Evolutionary conservation across 2,329 filamentous ascomycete genomes (phyloP).

Genomic region (Talaromyces atroroseus): DNA sequence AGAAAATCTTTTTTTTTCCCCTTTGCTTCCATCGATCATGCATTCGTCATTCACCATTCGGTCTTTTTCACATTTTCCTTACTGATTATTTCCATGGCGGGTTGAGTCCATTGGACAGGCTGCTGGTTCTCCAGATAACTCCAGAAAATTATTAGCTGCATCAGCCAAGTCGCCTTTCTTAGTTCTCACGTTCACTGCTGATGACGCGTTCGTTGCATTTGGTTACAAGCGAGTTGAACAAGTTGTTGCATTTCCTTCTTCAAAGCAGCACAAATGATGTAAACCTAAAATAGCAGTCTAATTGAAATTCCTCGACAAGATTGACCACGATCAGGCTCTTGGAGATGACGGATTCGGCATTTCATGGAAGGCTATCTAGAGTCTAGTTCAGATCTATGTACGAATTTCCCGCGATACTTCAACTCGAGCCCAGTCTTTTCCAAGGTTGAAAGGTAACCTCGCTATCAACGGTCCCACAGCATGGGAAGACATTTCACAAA

Average conservation of each 20-base stretch:
- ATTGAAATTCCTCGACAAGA: background rate
- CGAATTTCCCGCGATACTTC: too few relatives aligned
- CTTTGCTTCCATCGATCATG: background rate
- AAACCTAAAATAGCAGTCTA: background rate
- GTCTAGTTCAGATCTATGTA: too few relatives aligned
- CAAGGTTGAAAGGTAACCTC: too few relatives aligned
- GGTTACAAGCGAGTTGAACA: slow-evolving; percentile 7
- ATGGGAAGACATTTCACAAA: too few relatives aligned
- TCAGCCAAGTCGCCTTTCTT: background rate
- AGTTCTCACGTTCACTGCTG: slow-evolving; percentile 2
- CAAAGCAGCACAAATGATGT: slow-evolving; percentile 7
- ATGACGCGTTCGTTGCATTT: background rate
- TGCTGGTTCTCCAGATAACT: background rate
- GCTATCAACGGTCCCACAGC: too few relatives aligned
- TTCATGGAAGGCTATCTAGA: too few relatives aligned
- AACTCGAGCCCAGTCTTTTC: too few relatives aligned
- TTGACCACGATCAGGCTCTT: too few relatives aligned
- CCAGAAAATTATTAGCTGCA: background rate
- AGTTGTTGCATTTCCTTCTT: background rate
- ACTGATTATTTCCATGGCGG: background rate
- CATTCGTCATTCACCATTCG: background rate
- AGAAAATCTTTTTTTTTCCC: slow-evolving; percentile 18
- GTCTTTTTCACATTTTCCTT: background rate
- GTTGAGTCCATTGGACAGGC: background rate
- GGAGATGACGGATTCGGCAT: too few relatives aligned